Percentiles rank a stretch among this genome's conserved stretches.
Conservation (phyloP, 257 asterid genomes). For the Fraxinus quadrangulata region DNA sequence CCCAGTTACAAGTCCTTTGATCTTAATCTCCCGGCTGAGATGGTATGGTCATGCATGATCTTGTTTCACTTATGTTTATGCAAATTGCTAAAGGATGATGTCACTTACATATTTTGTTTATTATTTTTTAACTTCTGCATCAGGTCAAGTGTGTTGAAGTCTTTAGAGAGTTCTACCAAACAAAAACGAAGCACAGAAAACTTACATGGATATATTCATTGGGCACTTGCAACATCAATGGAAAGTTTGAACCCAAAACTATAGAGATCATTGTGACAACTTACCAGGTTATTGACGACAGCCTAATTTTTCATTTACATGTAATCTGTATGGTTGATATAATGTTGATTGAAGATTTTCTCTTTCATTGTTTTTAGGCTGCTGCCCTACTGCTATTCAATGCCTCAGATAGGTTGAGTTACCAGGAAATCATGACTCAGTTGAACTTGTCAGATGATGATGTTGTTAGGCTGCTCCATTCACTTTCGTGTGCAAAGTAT, state of each 20-base stretch:
- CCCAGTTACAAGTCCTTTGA: conserved; percentile 97
- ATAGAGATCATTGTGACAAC: conserved; percentile 91
- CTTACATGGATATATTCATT: conserved; percentile 92
- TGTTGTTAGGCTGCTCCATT: conserved; percentile 89
- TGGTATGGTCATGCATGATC: conserved; percentile 50
- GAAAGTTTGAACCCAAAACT: conserved; percentile 83
- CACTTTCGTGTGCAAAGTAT: conserved; percentile 97
- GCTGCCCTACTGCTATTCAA: conserved; percentile 85
- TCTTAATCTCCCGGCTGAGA: conserved; percentile 93
- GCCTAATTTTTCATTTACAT: conserved; percentile 11
- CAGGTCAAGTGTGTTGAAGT: conserved; percentile 96
- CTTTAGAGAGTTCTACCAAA: conserved; percentile 90
- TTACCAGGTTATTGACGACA: conserved; percentile 66
- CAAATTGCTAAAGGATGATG: neutral
- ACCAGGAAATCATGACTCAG: conserved; percentile 87
- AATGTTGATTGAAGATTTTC: conserved; percentile 12
- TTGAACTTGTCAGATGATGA: conserved; percentile 90
- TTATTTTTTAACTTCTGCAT: conserved; percentile 11
- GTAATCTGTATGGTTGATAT: conserved; percentile 4
- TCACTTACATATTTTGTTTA: conserved; percentile 15
- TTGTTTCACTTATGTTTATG: neutral
- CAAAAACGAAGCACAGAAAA: conserved; percentile 97
- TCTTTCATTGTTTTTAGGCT: conserved; percentile 55
- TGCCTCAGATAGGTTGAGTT: conserved; percentile 82
- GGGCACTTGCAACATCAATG: conserved; percentile 95